Evolutionary conservation across 768 basidiomycete species (phyloP), one percentile per base, ranked within the genome.

Genomic region (Serendipita indica): DNA sequence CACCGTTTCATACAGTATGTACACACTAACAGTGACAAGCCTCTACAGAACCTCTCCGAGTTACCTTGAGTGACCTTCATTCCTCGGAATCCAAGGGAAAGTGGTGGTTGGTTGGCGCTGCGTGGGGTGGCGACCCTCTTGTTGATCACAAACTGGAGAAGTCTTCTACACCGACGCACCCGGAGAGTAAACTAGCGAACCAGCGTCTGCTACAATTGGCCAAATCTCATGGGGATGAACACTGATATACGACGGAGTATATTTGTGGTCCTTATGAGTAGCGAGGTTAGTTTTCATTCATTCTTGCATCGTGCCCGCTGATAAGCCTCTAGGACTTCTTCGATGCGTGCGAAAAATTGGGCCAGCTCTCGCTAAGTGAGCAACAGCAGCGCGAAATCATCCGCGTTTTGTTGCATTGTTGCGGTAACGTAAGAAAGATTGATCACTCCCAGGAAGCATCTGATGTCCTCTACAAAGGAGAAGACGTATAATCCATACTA

Each of bases 21-120:
- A 4, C 25, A 33, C 39, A 37, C n/a, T 22, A 34, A 33, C 37
- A 13, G 28, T 34, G 52, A n/a, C 56, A 45, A 3, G 74, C 84
- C 56, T 79, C 83, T 0, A 82, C 89, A 65, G 96, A 97, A 43
- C 83, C 92, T 0, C 75, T 99, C 5, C 83, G 91, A 4, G 81
- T 96, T 1, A 82, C 86, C 0, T 74, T 97, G 22, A 75, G 75
- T n/a, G 94, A 98, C 70, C 77, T 98, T 3, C 87, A 80, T 61
- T 79, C 82, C 0, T 83, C 90, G 1, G 82, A 89, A 59, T 86
- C 77, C 10, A 87, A 83, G 67, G 96, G 93, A 3, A 96, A 96
- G 72, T 98, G 96, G 96, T 98, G 96, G 94, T 76, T 97, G 1
- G 89, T 97, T 33, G 96, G 94, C 16, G 90, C 94, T 1, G 94